These are phyloP conservation scores for Fusarium heterosporum DNA, from an alignment of 2,329 filamentous ascomycete genomes.

Conservation along the genomic window DNA sequence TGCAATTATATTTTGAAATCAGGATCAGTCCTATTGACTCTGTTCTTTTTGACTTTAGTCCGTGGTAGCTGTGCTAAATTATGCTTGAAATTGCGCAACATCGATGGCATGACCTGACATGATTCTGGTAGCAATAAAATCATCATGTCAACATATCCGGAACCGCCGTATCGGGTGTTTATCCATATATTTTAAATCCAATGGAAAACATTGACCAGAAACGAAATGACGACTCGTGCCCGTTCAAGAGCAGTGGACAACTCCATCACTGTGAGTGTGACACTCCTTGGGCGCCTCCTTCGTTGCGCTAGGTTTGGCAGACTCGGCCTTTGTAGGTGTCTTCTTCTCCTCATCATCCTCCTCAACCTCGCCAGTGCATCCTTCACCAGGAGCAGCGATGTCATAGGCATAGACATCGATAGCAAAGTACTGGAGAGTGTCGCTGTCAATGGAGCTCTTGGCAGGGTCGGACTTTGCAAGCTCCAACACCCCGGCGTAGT, in stretches of 20 bases:
- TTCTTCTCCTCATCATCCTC: conserved; percentile 26
- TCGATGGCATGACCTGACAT: no score
- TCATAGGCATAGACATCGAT: conserved; percentile 75
- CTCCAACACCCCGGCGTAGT: conserved; percentile 65
- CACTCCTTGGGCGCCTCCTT: conserved; percentile 50
- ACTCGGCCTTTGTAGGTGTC: conserved; percentile 30
- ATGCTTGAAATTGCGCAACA: no score
- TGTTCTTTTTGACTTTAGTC: no score
- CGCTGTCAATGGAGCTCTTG: conserved; percentile 66
- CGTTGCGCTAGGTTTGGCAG: conserved; percentile 49
- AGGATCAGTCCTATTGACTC: no score
- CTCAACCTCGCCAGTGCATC: conserved; percentile 64
- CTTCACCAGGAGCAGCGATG: conserved; percentile 70
- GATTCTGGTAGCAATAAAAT: no score
- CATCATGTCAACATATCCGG: no score
- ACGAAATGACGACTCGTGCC: no score
- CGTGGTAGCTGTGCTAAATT: no score
- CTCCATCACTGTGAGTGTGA: conserved; percentile 58
- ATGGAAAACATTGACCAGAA: no score
- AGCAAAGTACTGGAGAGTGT: conserved; percentile 76
- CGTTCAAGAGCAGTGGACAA: conserved; percentile 48
- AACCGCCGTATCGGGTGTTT: no score
- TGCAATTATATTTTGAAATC: no score
- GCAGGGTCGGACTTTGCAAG: conserved; percentile 62
- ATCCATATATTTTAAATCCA: no score